Evolutionary conservation across 202 grass and related monocot genomes (phyloP), one percentile per base, ranked within the genome.

Genomic region (Digitaria exilis): DNA sequence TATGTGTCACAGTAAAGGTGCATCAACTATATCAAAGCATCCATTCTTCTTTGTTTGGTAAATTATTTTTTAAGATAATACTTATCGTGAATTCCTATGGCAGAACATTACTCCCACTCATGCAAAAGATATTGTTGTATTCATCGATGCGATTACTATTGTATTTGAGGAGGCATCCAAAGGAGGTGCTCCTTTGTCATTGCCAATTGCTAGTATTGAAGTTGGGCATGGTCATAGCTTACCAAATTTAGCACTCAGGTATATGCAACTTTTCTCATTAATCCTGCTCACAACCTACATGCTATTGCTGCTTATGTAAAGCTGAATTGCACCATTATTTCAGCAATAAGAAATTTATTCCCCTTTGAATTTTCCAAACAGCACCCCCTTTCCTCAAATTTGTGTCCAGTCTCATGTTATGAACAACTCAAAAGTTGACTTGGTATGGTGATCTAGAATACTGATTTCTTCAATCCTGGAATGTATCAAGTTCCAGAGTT

Each of bases 171-270:
- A n/a, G n/a, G n/a, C n/a, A n/a, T n/a, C n/a, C n/a, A n/a, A n/a
- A n/a, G n/a, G n/a, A 75, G 85, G 90, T 81, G 60, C 87, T 64
- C 91, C 91, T 83, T 80, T 99, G 49, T 94, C 85, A 50, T 76
- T 96, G 67, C 96, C 96, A 68, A 88, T 98, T 98, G 80, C 93
- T 35, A 98, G 93, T 86, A 94, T 96, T 73, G 96, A 99, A 62
- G 77, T 87, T 18, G 96, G 96, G 66, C 88, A 94, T 84, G 89
- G 81, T 71, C 85, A 99, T 61, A 87, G 83, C 57, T 90, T 99
- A 85, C 96, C 96, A 79, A 92, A 94, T 83, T 78, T 99, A 63
- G 87, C 74, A 57, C 91, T 99, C 49, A 94, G 96, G 96, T 99
- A 81, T 37, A 52, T 87, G 34, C 60, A 60, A 13, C 56, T 49